These are phyloP conservation scores for Kodamaea fungicola DNA, from an alignment of 1,139 yeast species.

Conservation along the genomic window DNA sequence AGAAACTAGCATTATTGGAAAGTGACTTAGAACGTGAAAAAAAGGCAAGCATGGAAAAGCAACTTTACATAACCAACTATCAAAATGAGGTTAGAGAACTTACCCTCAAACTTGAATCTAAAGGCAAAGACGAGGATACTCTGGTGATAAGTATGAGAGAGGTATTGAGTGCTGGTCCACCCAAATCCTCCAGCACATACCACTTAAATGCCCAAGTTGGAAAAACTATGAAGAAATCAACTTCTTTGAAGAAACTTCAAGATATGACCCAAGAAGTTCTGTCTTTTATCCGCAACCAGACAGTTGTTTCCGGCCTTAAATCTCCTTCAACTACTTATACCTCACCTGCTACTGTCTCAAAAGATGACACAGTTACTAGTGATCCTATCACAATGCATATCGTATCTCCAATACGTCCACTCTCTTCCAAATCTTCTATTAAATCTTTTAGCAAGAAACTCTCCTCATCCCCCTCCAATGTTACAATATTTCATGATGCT, in stretches of 20 bases:
- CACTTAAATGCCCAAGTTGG: slow-evolving; percentile 1
- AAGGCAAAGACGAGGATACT: slow-evolving; percentile 13
- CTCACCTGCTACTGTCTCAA: slow-evolving; percentile 3
- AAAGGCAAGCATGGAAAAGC: slow-evolving; percentile 27
- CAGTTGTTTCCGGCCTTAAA: slow-evolving; percentile 7
- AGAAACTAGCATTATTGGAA: slow-evolving; percentile 40
- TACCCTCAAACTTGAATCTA: slow-evolving; percentile 8
- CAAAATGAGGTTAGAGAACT: slow-evolving; percentile 30
- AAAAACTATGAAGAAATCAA: slow-evolving; percentile 11
- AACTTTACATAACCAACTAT: slow-evolving; percentile 34
- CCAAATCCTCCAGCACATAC: slow-evolving; percentile 8
- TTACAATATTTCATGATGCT: slow-evolving; percentile 7
- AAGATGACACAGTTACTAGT: slow-evolving; percentile 1
- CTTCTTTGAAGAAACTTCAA: slow-evolving; percentile 15
- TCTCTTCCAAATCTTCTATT: slow-evolving; percentile 4
- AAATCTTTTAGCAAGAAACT: slow-evolving; percentile 1
- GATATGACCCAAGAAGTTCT: slow-evolving; percentile 14
- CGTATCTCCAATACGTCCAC: slow-evolving; percentile 1
- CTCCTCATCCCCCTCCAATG: slow-evolving; percentile 7
- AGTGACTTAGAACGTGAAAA: slow-evolving; percentile 38
- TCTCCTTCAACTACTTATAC: slow-evolving; percentile 8
- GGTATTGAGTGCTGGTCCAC: slow-evolving; percentile 34
- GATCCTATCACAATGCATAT: not conserved
- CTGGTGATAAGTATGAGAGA: slow-evolving; percentile 33
- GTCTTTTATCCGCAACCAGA: slow-evolving; percentile 11